Conservation (phyloP, 306 rosid species). For the Psophocarpus tetragonolobus region DNA sequence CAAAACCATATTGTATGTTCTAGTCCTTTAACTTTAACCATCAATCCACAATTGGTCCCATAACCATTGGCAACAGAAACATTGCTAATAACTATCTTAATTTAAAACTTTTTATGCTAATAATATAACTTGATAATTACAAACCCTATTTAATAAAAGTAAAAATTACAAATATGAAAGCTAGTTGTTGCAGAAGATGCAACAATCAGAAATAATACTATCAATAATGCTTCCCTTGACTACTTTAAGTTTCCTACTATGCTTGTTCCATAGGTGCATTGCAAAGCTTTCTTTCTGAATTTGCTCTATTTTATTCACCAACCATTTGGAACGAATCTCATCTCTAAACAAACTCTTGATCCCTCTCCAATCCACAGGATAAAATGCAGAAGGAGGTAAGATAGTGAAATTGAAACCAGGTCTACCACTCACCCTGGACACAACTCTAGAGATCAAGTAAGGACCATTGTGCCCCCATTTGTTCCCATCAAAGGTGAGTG, state of each 20-base stretch:
- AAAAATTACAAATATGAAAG: background rate
- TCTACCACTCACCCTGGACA: conserved; percentile 57
- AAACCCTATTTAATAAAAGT: background rate
- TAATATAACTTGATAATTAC: conserved; percentile 26
- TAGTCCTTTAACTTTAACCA: background rate
- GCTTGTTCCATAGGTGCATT: conserved; percentile 85
- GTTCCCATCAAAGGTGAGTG: conserved; percentile 84
- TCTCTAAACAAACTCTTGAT: conserved; percentile 61
- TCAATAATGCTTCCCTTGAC: conserved; percentile 78
- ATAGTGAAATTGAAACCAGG: conserved; percentile 57
- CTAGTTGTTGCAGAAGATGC: conserved; percentile 60
- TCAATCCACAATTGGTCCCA: conserved; percentile 19
- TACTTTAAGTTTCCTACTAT: conserved; percentile 57
- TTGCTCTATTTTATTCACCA: conserved; percentile 51
- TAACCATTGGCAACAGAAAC: conserved; percentile 25
- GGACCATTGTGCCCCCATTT: conserved; percentile 99
- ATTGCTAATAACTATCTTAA: conserved; percentile 1
- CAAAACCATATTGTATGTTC: background rate
- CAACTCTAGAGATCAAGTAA: conserved; percentile 86
- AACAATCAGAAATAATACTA: conserved; percentile 46
- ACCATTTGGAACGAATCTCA: conserved; percentile 58
- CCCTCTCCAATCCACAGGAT: conserved; percentile 82
- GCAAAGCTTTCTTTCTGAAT: conserved; percentile 60
- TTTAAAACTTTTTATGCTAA: conserved; percentile 9
- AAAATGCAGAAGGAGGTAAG: conserved; percentile 76